Conservation (phyloP, 1,284 basidiomycete genomes). For the Leccinum subrobustum region DNA sequence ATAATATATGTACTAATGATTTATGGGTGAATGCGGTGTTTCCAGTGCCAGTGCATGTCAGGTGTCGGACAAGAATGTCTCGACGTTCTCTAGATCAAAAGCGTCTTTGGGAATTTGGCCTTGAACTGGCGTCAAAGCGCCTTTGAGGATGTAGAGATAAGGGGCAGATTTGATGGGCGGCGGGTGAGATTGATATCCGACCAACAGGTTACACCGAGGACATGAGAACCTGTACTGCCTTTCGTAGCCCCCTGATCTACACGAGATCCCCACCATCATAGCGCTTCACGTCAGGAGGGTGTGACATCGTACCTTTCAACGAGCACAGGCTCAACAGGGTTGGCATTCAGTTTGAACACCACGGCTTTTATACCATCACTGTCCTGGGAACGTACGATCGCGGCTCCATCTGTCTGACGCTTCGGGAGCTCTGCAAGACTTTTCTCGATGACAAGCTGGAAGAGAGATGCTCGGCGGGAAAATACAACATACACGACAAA, state of each 20-base stretch:
- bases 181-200: constrained; percentile 73
- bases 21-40: not conserved
- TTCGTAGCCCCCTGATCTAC: constrained; percentile 64
- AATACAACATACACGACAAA: not conserved
- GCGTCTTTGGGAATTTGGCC: constrained; percentile 76
- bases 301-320: constrained; percentile 59
- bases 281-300: constrained; percentile 16
- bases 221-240: constrained; percentile 74
- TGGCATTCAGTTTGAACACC: constrained; percentile 78
- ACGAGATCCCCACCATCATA: constrained; percentile 10
- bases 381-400: constrained; percentile 69
- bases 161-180: constrained; percentile 70
- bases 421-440: constrained; percentile 64
- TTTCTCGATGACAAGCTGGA: constrained; percentile 80
- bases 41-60: constrained; percentile 4
- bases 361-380: constrained; percentile 53
- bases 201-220: constrained; percentile 68
- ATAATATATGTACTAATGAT: not conserved
- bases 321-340: constrained; percentile 59
- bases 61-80: constrained; percentile 1
- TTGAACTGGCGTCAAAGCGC: constrained; percentile 75
- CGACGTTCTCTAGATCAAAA: constrained; percentile 45
- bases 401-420: constrained; percentile 71
- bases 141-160: constrained; percentile 70
- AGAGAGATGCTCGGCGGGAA: constrained; percentile 5